Evolutionary conservation across 345 rosid genomes (phyloP), one percentile per base, ranked within the genome.

Genomic region (Melaleuca quinquenervia): DNA sequence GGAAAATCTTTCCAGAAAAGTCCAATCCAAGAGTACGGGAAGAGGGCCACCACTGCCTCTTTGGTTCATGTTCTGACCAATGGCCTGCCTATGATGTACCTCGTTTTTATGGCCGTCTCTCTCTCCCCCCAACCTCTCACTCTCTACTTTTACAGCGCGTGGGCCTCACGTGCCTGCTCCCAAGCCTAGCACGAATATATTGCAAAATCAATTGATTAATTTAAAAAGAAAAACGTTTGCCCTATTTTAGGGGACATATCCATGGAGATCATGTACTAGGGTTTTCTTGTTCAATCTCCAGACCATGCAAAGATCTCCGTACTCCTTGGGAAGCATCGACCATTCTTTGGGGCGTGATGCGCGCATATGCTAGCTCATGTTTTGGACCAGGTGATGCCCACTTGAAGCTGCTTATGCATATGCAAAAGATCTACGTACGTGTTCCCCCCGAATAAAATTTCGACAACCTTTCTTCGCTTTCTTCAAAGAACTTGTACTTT

Each of bases 1-100:
- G 97, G 97, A 92, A 96, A 91, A 87, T 84, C 86, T 94, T 96
- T 92, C 98, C 94, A 86, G 89, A 95, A 95, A 91, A 92, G 96
- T 94, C 94, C 94, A 96, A 94, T 94, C 98, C 94, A 94, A 93
- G 91, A 90, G 98, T 93, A 95, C 98, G 95, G 98, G 93, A 91
- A 84, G 92, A 85, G 89, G 91, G 85, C 91, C 95, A 93, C 89
- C 54, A 50, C 90, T 88, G 89, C 96, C 87, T 88, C 90, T 90
- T 89, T 91, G 86, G 88, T 92, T 91, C 92, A 84, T 29, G 85
- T 41, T 44, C 62, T 75, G 29, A 85, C 95, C 95, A 90, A 90
- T 93, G 54, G 60, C 90, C 86, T 89, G 84, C 86, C 83, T 87
- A 64, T 74, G 86, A 86, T 91, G 92, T 91, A 89, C 93, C 93